Conservation (phyloP, 2,329 filamentous ascomycete species). For the Ilyonectria mors-panacis region DNA sequence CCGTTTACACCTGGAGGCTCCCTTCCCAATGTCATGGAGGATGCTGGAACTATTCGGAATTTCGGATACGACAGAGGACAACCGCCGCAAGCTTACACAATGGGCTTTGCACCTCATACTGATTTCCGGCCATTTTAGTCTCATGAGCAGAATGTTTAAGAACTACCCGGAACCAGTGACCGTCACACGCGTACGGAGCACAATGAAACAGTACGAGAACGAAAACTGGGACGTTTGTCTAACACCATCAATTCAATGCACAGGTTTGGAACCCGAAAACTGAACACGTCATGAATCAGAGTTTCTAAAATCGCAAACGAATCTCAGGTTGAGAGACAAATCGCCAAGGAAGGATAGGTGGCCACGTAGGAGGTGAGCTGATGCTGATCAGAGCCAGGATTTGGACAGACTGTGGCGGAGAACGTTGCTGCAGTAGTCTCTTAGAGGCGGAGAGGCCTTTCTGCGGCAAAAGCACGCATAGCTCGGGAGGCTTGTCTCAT, state of each 20-base stretch:
- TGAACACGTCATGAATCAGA: not conserved
- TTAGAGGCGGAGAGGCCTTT: not conserved
- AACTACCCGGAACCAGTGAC: not conserved
- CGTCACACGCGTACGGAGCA: not conserved
- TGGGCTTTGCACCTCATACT: not conserved
- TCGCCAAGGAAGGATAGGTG: slow-evolving; percentile 2
- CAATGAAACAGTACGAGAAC: not conserved
- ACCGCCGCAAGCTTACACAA: not conserved
- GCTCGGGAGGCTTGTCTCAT: slow-evolving; percentile 9
- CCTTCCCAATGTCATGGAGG: not conserved
- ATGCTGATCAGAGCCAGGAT: not conserved
- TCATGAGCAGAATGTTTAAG: not conserved
- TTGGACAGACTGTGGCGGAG: not conserved
- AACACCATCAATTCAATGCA: not conserved
- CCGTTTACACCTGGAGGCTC: not conserved
- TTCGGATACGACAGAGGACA: no score
- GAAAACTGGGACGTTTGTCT: not conserved
- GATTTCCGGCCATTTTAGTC: not conserved
- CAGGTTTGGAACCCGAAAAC: not conserved
- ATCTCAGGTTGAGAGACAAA: slow-evolving; percentile 19
- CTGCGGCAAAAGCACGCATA: slow-evolving; percentile 8
- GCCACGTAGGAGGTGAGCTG: not conserved
- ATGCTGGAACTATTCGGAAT: not conserved
- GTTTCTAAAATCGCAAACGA: not conserved
- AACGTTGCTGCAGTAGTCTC: not conserved